A percentile compares a stretch with the other conserved stretches of the same genome.
Evolutionary conservation across 139 green algal species (phyloP).

Genomic region (Cymbomonas tetramitiformis): DNA sequence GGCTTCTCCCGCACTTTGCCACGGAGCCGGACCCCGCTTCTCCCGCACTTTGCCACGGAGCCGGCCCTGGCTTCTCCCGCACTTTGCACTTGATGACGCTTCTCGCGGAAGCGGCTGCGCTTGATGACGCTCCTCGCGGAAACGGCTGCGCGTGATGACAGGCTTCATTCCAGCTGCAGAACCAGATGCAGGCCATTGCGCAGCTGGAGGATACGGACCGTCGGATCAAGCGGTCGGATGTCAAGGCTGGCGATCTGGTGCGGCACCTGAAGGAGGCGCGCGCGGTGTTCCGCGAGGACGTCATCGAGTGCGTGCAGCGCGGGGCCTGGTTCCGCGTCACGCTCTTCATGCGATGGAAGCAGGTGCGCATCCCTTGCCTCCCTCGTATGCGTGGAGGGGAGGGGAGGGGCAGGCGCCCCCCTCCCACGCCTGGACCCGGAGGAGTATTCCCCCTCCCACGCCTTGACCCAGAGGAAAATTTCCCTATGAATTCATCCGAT

Average conservation of each 20-base stretch:
- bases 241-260: slow-evolving; percentile 6
- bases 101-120: no score
- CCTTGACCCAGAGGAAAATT: no score
- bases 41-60: no score
- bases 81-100: no score
- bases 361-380: slow-evolving; percentile 16
- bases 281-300: slow-evolving; percentile 31
- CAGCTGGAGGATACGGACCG: slow-evolving; percentile 24
- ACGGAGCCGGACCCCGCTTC: no score
- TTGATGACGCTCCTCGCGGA: no score
- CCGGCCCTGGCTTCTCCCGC: no score
- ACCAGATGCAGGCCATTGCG: slow-evolving; percentile 19
- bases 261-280: slow-evolving; percentile 28
- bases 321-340: slow-evolving; percentile 29
- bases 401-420: background rate
- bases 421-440: background rate
- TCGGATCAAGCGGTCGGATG: background rate
- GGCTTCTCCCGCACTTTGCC: no score
- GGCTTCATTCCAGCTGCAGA: slow-evolving; percentile 21
- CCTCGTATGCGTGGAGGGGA: background rate
- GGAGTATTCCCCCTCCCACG: no score
- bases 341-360: slow-evolving; percentile 23
- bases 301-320: slow-evolving; percentile 27
- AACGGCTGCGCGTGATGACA: background rate
- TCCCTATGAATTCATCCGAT: no score